Evolutionary conservation across 768 basidiomycete species (phyloP), one percentile per base, ranked within the genome.

Genomic region (Russula lepida): DNA sequence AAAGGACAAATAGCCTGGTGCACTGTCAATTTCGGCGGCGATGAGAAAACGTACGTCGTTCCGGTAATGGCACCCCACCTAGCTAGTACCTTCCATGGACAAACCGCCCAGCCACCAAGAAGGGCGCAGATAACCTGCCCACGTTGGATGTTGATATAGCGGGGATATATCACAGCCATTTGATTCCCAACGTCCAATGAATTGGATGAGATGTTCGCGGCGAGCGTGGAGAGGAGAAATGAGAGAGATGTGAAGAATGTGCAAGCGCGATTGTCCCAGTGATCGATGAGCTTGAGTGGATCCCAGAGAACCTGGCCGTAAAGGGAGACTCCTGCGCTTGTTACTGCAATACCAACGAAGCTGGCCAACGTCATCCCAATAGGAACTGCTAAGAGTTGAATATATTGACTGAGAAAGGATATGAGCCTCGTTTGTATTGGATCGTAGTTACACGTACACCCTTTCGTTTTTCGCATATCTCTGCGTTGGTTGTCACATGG

Each of bases 261-360:
- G 0, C 87, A 89, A 0, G 88, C 85, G 33, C 93, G 84, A 71
- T 89, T 93, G 66, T 88, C 82, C 91, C 90, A 94, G 39, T 77
- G 77, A 69, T 88, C 82, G 66, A 92, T 87, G 65, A 93, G 80
- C 56, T 74, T 74, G 5, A 88, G 77, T 0, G 90, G 90, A 68
- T 92, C 86, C 92, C 92, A 87, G 66, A 80, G 67, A 66, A 77
- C 71, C 52, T 74, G 68, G 27, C 86, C 89, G 66, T 92, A 93
- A n/a, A 92, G 78, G 6, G 77, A 74, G 61, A 85, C 77, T 8
- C 86, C 89, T 0, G 89, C 86, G 11, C 84, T 84, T 2, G 92
- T 90, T 21, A 91, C 87, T 2, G 86, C 84, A 62, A 94, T 85
- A 25, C 92, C 92, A 52, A 85, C 76, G 71, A 92, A 92, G 32